Evolutionary conservation across 108 stramenopile species (phyloP), one percentile per base, ranked within the genome.

Genomic region (Cyclotella choctawhatcheeana): DNA sequence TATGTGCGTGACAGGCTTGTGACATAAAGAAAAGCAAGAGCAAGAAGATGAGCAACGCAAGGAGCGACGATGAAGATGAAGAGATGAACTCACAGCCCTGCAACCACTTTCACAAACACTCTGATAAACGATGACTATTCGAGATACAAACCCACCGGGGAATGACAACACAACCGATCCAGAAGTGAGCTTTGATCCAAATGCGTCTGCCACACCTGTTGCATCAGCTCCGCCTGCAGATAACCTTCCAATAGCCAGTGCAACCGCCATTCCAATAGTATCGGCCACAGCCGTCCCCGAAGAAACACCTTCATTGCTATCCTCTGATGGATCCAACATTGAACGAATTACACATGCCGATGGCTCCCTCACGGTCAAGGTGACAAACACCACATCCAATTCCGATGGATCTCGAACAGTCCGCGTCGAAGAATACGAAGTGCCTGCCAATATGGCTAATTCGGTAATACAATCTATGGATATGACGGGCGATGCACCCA

Each of bases 401-500:
- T 48, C 47, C 4, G 47, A 48, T 48, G 47, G 47, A 48, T 48
- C 17, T n/a, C 8, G n/a, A 17, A 4, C n/a, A 8, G 47, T 48
- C n/a, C 47, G 47, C 18, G 18, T 48, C 47, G 47, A 48, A 48
- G 47, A 48, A n/a, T 48, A 48, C 18, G 37, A 40, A 40, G 37
- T 70, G 12, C 69, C 69, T 0, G 54, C 69, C 27, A 8, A 14
- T 1, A 53, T 62, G 61, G 71, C 30, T 6, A 31, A 20, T 25
- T 24, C 71, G 0, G 71, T 44, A 1, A 53, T 12, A 18, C 47
- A 50, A 22, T 52, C 60, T 0, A 40, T 72, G 47, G 71, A 72
- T 26, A 40, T 60, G 25, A 52, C 22, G 13, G 71, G 71, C 17
- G 47, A 52, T 22, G 58, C 71, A 30, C 71, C 71, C 25, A 72